phyloP scores from a whole-genome alignment of 495 filamentous ascomycete species.

The Lichina pygmaea region DNA sequence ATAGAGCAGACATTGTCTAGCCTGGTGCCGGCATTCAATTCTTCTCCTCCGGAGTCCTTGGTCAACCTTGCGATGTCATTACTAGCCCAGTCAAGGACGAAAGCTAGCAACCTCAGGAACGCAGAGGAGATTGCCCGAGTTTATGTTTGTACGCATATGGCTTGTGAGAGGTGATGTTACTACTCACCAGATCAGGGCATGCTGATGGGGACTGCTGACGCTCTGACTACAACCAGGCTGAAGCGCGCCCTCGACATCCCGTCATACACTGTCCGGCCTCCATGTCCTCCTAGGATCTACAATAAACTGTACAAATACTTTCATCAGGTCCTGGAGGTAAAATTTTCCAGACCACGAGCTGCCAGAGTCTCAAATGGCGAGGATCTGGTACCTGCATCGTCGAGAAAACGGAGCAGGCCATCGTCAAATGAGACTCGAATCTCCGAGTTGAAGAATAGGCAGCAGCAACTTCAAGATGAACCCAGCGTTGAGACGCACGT shows the following conservation, averaged over 20 bases:
- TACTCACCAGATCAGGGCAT: no score
- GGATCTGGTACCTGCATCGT: conserved; percentile 6
- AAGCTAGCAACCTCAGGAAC: conserved; percentile 34
- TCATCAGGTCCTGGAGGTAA: conserved; percentile 16
- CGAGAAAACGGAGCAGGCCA: no score
- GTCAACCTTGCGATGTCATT: conserved; percentile 51
- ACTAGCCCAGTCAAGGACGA: conserved; percentile 42
- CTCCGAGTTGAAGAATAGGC: conserved; percentile 1
- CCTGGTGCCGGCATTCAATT: conserved; percentile 52
- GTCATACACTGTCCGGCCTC: conserved; percentile 50
- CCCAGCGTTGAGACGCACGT: conserved; percentile 14
- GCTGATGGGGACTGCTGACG: no score
- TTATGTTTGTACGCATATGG: conserved; percentile 78
- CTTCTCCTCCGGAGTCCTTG: conserved; percentile 45
- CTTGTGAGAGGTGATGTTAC: conserved; percentile 43
- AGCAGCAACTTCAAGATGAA: conserved; percentile 10
- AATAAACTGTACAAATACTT: conserved; percentile 63
- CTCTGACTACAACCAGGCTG: conserved; percentile 21
- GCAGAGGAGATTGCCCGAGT: conserved; percentile 31
- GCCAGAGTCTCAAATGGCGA: conserved; percentile 6
- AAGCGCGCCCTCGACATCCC: conserved; percentile 68
- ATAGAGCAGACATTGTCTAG: conserved; percentile 50
- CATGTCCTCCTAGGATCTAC: conserved; percentile 60
- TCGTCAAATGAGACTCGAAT: no score
- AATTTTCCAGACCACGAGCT: not conserved